Conservation (phyloP, 176 grass and related monocot species). For the Hsuehochloa calcarea region DNA sequence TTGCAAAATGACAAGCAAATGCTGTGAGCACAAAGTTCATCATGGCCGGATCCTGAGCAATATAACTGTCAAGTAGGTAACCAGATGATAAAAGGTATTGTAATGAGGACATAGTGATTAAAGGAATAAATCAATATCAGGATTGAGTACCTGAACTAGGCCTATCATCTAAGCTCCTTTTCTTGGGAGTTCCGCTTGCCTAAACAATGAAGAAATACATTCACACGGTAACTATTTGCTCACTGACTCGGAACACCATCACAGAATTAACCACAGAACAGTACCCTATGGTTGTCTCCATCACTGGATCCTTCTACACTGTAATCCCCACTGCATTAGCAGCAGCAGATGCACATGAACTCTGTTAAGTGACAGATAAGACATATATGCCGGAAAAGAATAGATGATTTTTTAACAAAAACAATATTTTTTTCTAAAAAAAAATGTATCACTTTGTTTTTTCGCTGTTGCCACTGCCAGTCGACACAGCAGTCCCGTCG, state of each 20-base stretch:
- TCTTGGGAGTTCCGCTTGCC: conserved; percentile 45
- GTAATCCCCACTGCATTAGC: conserved; percentile 40
- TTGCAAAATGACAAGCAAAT: background rate
- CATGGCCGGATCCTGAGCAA: background rate
- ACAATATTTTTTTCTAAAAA: background rate
- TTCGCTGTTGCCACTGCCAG: conserved; percentile 49
- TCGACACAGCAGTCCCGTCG: conserved; percentile 47
- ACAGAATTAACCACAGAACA: conserved; percentile 1
- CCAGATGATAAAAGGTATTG: background rate
- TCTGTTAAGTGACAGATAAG: conserved; percentile 13
- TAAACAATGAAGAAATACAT: conserved; percentile 29
- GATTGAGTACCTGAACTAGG: conserved; percentile 45
- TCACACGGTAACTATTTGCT: background rate
- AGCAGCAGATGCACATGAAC: conserved; percentile 1
- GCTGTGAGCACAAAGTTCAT: background rate
- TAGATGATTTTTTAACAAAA: background rate
- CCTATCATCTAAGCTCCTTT: conserved; percentile 47
- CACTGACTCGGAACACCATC: background rate
- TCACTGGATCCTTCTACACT: conserved; percentile 73
- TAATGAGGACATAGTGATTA: background rate
- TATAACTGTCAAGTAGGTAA: background rate
- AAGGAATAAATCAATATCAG: background rate
- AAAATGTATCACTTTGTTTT: conserved; percentile 47
- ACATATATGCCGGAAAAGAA: background rate
- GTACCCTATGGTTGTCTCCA: conserved; percentile 50